Conservation (phyloP, 2,329 filamentous ascomycete genomes). For the Helotiales sp. region DNA sequence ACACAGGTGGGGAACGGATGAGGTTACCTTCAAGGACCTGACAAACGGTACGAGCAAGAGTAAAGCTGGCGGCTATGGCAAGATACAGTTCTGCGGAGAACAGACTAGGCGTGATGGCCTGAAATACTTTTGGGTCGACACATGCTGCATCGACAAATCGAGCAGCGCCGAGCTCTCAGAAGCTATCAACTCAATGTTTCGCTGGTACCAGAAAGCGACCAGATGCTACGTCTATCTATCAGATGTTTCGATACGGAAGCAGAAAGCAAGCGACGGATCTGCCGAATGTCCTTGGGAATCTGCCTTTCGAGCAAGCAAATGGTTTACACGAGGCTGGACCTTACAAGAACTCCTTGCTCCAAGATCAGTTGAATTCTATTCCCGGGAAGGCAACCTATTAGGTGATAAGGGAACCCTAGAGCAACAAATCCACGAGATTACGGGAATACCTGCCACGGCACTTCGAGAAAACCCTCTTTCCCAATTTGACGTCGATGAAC, state of each 20-base stretch:
- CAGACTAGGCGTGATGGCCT: slow-evolving; percentile 24
- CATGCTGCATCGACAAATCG: slow-evolving; percentile 29
- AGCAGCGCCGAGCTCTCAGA: slow-evolving; percentile 21
- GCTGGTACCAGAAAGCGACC: slow-evolving; percentile 32
- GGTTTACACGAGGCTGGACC: slow-evolving; percentile 20
- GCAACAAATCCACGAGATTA: slow-evolving; percentile 22
- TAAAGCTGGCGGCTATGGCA: slow-evolving; percentile 26
- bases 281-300: slow-evolving; percentile 17
- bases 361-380: slow-evolving; percentile 27
- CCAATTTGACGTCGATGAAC: slow-evolving; percentile 21
- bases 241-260: slow-evolving; percentile 20
- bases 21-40: slow-evolving; percentile 30
- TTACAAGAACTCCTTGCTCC: slow-evolving; percentile 29
- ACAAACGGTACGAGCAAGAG: slow-evolving; percentile 6
- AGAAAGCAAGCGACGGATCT: slow-evolving; percentile 1
- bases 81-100: slow-evolving; percentile 28
- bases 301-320: slow-evolving; percentile 24
- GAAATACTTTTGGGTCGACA: slow-evolving; percentile 27
- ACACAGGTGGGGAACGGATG: slow-evolving; percentile 36
- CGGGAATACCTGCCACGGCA: slow-evolving; percentile 18
- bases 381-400: slow-evolving; percentile 15
- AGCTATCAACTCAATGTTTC: slow-evolving; percentile 37
- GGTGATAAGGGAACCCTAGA: slow-evolving; percentile 23
- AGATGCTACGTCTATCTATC: slow-evolving; percentile 34
- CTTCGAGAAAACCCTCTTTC: slow-evolving; percentile 19